phyloP scores from a whole-genome alignment of 208 protist species.

The Acanthamoeba divionensis region DNA sequence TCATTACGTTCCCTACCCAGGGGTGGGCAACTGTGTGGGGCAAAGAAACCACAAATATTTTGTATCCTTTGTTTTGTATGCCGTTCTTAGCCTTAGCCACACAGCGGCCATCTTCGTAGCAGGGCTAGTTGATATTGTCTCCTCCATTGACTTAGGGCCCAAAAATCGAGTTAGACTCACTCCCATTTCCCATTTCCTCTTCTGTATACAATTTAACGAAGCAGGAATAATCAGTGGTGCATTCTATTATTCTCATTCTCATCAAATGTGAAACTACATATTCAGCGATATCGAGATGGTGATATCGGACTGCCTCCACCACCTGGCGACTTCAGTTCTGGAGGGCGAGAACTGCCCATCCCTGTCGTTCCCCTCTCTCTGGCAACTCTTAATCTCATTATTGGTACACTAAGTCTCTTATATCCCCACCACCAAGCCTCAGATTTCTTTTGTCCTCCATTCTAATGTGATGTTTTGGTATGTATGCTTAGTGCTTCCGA shows the following conservation, averaged over 20 bases:
- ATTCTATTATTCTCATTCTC: background rate
- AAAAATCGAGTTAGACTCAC: background rate
- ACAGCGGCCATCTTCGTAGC: background rate
- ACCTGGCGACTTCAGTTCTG: background rate
- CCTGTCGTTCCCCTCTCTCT: background rate
- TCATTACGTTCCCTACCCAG: background rate
- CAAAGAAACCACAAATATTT: conserved; percentile 19
- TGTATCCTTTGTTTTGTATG: background rate
- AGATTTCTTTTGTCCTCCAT: no score
- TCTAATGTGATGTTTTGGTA: no score
- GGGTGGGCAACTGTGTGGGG: conserved; percentile 43
- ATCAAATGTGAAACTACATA: background rate
- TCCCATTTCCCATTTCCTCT: background rate
- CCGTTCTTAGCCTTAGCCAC: background rate
- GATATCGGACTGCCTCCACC: background rate
- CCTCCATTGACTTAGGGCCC: background rate
- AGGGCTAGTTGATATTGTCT: background rate
- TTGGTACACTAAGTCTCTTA: no score
- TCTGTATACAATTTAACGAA: background rate
- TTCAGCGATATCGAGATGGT: background rate
- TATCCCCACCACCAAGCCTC: no score
- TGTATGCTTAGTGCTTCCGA: no score
- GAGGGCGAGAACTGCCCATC: background rate
- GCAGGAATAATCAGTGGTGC: no score
- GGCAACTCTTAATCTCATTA: background rate